Evolutionary conservation across 2,329 filamentous ascomycete species (phyloP).

Genomic region (Gyromitra esculenta): DNA sequence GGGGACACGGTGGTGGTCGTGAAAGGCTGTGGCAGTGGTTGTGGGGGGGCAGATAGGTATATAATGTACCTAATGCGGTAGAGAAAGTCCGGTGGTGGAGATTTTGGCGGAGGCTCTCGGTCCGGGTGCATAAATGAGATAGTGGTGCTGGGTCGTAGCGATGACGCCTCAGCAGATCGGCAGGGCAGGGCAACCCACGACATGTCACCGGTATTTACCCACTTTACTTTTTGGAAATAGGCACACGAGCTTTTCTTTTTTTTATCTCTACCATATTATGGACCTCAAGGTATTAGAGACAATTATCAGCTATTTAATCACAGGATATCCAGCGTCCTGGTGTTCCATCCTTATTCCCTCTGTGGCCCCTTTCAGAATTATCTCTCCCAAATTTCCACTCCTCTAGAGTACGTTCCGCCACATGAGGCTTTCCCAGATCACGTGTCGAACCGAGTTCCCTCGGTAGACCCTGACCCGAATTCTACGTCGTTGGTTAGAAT

Average conservation of each 20-base stretch:
- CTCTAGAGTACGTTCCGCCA: background rate
- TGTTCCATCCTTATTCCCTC: background rate
- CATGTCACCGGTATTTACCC: constrained; percentile 5
- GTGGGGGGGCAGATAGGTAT: background rate
- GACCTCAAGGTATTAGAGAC: background rate
- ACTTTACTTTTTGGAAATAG: constrained; percentile 3
- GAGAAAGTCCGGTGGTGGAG: constrained; percentile 16
- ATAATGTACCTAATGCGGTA: constrained; percentile 19
- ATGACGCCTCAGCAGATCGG: constrained; percentile 37
- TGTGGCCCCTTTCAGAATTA: background rate
- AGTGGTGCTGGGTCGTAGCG: background rate
- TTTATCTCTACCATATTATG: background rate
- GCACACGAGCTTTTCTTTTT: constrained; percentile 24
- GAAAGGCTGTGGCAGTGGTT: background rate
- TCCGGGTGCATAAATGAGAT: constrained; percentile 2
- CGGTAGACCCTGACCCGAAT: background rate
- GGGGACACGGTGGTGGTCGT: background rate
- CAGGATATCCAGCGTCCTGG: background rate
- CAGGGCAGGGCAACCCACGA: constrained; percentile 24
- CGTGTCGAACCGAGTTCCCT: background rate
- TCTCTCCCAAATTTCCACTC: background rate
- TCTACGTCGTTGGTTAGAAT: too few species aligned
- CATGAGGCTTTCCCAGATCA: constrained; percentile 8
- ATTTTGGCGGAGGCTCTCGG: background rate
- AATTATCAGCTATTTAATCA: background rate